Conservation (phyloP, 2,329 filamentous ascomycete species). For the Chrysoporthe austroafricana region DNA sequence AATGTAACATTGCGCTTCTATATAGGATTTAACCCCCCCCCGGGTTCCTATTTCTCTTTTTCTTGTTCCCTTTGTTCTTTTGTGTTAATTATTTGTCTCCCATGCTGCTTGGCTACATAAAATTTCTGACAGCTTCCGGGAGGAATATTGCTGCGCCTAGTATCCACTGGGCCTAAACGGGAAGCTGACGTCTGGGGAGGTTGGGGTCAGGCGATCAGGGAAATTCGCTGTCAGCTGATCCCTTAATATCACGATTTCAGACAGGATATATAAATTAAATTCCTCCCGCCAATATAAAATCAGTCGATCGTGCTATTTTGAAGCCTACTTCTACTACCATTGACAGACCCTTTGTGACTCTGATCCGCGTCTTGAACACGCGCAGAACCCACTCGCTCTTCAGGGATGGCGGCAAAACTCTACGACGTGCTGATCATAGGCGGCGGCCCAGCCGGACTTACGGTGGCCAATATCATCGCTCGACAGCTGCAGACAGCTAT, state of each 20-base stretch:
- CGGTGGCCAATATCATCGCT: constrained; percentile 50
- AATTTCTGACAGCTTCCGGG: too few species aligned
- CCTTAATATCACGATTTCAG: background rate
- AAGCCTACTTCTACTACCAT: background rate
- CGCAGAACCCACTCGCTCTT: background rate
- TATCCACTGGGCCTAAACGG: background rate
- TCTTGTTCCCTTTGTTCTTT: background rate
- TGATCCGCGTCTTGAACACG: background rate
- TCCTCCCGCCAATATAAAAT: background rate
- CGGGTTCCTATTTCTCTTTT: background rate
- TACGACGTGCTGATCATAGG: constrained; percentile 51
- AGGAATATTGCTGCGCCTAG: too few species aligned
- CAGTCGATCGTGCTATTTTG: background rate
- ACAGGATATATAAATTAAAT: background rate
- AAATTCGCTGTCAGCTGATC: background rate
- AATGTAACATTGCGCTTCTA: too few species aligned
- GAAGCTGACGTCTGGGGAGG: background rate
- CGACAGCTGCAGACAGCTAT: constrained; percentile 52
- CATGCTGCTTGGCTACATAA: too few species aligned
- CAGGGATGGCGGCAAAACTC: constrained; percentile 4
- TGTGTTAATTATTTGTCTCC: too few species aligned
- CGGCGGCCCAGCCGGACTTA: constrained; percentile 56
- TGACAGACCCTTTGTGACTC: background rate
- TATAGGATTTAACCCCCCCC: too few species aligned
- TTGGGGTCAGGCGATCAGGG: background rate